Evolutionary conservation across 2,329 filamentous ascomycete species (phyloP).

Genomic region (Chaetomiaceae sp.): DNA sequence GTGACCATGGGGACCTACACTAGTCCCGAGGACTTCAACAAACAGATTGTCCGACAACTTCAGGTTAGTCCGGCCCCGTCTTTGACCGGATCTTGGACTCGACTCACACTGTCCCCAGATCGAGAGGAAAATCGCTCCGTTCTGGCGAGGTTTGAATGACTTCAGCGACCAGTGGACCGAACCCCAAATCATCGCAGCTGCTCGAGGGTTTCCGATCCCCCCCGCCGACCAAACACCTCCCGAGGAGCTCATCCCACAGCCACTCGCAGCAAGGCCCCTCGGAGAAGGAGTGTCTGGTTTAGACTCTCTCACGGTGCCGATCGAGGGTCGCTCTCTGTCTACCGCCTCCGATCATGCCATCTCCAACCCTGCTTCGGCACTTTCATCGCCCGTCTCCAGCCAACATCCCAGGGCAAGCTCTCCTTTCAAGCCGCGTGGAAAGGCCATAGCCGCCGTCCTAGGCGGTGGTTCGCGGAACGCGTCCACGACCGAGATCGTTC

Average conservation of each 20-base stretch:
- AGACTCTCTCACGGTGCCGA: conserved; percentile 71
- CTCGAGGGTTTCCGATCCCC: conserved; percentile 75
- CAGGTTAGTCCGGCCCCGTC: conserved; percentile 57
- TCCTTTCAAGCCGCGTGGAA: conserved; percentile 75
- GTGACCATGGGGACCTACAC: conserved; percentile 94
- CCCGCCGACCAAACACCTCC: conserved; percentile 75
- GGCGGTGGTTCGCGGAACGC: conserved; percentile 67
- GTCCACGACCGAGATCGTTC: conserved; percentile 63
- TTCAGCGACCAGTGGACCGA: conserved; percentile 87
- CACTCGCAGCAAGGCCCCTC: conserved; percentile 40
- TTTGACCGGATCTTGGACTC: conserved; percentile 11
- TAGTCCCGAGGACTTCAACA: conserved; percentile 88
- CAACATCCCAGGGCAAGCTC: conserved; percentile 41
- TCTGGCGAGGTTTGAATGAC: conserved; percentile 91
- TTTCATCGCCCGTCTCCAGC: conserved; percentile 52
- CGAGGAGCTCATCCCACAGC: conserved; percentile 52
- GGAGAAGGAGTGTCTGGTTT: conserved; percentile 54
- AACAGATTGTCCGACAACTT: conserved; percentile 77
- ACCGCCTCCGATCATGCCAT: conserved; percentile 64
- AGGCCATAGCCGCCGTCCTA: conserved; percentile 78
- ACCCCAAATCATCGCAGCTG: conserved; percentile 88
- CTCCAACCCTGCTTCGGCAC: conserved; percentile 56
- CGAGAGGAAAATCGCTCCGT: conserved; percentile 84
- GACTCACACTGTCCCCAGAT: conserved; percentile 52
- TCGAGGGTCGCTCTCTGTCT: conserved; percentile 70